Evolutionary conservation across 257 asterid species (phyloP), one percentile per base, ranked within the genome.

Genomic region (Rhazya stricta): DNA sequence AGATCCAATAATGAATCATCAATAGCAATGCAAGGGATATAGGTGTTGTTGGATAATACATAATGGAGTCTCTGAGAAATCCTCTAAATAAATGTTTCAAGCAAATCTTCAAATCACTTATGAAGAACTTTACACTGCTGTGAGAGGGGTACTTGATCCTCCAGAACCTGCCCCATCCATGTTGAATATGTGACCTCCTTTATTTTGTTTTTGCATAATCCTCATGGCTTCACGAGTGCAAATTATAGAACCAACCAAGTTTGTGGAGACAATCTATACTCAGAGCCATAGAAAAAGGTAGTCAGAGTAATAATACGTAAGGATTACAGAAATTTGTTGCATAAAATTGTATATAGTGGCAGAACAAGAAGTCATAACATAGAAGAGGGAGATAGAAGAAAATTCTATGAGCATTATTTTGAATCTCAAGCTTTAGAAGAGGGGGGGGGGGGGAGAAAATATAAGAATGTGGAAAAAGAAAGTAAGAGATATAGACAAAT

Each of bases 111-210:
- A 34, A 12, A 71, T 48, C 19, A 42, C 36, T 46, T 34, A 32
- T 13, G n/a, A 51, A 72, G 67, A n/a, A 77, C 79, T 96, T 87
- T 89, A 94, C 99, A 92, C 97, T 50, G 99, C 97, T 25, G 97
- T 94, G 67, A 94, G 87, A 19, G 99, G 99, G 69, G 99, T 94
- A 87, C 99, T 94, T 43, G 97, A 94, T 60, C 99, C 99, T 53
- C 99, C 99, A 41, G 97, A 94, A 63, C 99, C 97, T 5, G 97
- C 97, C 79, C 99, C 99, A 80, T 94, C 99, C 97, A 94, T 94
- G 88, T 94, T 94, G 80, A 94, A 94, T 73, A 94, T 85, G 78
- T 92, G 97, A 78, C 99, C 99, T 71, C 95, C 97, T 57, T 81
- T 90, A 56, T 34, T 77, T 81, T 94, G 97, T 79, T 74, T 81